These are phyloP conservation scores for Colletotrichum sp. DNA, from an alignment of 2,329 filamentous ascomycete species.

Conservation along the genomic window DNA sequence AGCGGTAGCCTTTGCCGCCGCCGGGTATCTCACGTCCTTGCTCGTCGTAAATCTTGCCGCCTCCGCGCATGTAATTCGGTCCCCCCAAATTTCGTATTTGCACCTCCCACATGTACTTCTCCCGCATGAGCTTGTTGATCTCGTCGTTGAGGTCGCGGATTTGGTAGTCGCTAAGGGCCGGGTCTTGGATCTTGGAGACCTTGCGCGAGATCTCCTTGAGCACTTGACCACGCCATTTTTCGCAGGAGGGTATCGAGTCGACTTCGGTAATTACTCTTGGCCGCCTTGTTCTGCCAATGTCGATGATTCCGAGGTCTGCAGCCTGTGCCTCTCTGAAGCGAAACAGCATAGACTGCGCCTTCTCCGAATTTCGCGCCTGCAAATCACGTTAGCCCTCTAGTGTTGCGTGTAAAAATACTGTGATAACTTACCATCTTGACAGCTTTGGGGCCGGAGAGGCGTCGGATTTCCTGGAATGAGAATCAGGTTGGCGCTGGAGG, in stretches of 20 bases:
- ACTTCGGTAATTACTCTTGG: conserved; percentile 91
- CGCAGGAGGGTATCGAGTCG: conserved; percentile 82
- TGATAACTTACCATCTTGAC: background rate
- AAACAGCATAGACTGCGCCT: conserved; percentile 99
- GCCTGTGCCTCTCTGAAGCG: conserved; percentile 98
- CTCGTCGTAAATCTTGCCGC: conserved; percentile 74
- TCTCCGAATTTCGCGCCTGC: conserved; percentile 95
- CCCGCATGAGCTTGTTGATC: conserved; percentile 98
- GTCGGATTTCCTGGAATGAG: background rate
- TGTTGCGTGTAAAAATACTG: fast-evolving
- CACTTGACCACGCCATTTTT: conserved; percentile 98
- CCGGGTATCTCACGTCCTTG: conserved; percentile 72
- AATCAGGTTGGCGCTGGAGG: background rate
- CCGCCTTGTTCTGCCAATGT: conserved; percentile 86
- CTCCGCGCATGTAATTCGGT: conserved; percentile 90
- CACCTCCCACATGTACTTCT: conserved; percentile 99
- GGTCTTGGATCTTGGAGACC: conserved; percentile 93
- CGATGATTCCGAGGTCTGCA: conserved; percentile 93
- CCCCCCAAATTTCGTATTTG: conserved; percentile 96
- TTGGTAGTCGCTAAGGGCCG: conserved; percentile 91
- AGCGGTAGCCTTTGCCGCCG: conserved; percentile 89
- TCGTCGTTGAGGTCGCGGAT: conserved; percentile 98
- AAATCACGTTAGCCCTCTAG: background rate
- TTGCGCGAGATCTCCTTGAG: conserved; percentile 97
- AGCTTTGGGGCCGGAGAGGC: background rate